Evolutionary conservation across 1,284 basidiomycete genomes (phyloP).

Genomic region (Boletus sp.): DNA sequence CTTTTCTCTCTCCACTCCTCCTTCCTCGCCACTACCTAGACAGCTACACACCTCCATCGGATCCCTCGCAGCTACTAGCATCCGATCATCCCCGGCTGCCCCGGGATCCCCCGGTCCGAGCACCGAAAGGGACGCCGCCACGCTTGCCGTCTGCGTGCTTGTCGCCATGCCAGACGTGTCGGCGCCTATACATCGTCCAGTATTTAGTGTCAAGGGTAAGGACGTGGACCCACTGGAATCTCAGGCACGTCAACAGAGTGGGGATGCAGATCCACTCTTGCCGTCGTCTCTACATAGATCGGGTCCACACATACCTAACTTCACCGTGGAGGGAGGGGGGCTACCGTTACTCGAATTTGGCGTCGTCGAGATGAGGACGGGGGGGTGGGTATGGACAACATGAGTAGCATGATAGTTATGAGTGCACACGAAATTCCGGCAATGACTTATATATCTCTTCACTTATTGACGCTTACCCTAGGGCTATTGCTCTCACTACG

Average conservation of each 20-base stretch:
- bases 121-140: constrained; percentile 4
- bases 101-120: not conserved
- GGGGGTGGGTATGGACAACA: constrained; percentile 4
- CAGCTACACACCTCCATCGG: not conserved
- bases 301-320: not conserved
- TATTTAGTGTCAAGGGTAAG: constrained; percentile 21
- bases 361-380: constrained; percentile 11
- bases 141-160: constrained; percentile 49
- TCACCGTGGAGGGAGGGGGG: not conserved
- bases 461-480: constrained; percentile 7
- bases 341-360: constrained; percentile 24
- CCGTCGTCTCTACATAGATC: not conserved
- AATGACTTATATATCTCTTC: constrained; percentile 3
- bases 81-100: not conserved
- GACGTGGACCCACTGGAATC: constrained; percentile 10
- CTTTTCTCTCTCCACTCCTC: not conserved
- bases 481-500: not conserved
- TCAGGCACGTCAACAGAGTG: constrained; percentile 1
- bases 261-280: constrained; percentile 1
- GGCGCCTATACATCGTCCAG: not conserved
- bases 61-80: not conserved
- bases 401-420: not conserved
- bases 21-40: not conserved
- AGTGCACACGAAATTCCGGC: not conserved
- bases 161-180: constrained; percentile 56